Evolutionary conservation across 2,329 filamentous ascomycete species (phyloP), one percentile per base, ranked within the genome.

Genomic region (Pezicula carpinea): DNA sequence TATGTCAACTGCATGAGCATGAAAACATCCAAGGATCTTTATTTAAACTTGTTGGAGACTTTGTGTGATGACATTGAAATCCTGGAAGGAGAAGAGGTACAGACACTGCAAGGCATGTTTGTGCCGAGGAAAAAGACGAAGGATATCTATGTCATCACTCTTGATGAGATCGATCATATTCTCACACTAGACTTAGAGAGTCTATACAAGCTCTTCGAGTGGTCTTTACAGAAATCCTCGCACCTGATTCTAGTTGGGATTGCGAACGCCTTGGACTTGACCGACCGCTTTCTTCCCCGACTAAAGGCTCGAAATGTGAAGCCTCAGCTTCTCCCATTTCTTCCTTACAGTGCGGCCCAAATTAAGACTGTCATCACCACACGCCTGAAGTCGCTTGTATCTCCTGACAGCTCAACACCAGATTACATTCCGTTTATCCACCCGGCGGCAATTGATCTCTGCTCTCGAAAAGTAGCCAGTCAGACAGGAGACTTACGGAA

Each of bases 1-100:
- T 92, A 91, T 61, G 78, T 99, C 74, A 99, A 99, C 65, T 99
- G 93, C 69, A 96, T 96, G 83, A 96, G 91, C 67, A 83, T 96
- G 67, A 95, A 93, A 61, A 89, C 83, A 29, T 88, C 90, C 2
- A 83, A 82, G 55, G 91, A 96, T 62, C 76, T 99, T 18, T 95
- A 95, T 66, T 77, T 78, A 52, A 91, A 85, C 17, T 72, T 99
- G 15, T 69, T 92, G 11, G 83, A 88, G 54, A 77, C 79, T 46
- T 80, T 92, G 35, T 72, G 85, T 47, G 76, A 76, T 11, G 74
- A 77, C 26, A 66, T 69, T 15, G 78, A 84, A 34, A 65, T 82
- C 31, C 68, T 77, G 8, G 85, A 87, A 56, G 79, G 78, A 50
- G 80, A 87, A 41, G 84, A 87, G 29, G 77, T 84, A 46, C 75